These are phyloP conservation scores for Nadsonia starkeyi-henricii DNA, from an alignment of 1,139 yeast genomes.

Conservation along the genomic window DNA sequence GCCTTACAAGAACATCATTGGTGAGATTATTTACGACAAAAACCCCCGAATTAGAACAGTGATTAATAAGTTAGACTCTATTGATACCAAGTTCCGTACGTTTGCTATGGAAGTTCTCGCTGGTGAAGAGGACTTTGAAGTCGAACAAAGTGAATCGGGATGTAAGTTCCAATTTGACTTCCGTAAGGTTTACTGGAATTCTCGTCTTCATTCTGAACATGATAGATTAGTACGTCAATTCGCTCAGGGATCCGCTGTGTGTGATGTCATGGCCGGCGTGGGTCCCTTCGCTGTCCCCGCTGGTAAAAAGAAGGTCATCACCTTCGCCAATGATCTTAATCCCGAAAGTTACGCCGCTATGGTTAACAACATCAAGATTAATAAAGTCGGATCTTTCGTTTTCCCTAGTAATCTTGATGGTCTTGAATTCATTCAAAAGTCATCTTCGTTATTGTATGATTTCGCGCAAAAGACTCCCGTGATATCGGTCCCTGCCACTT, in stretches of 20 bases:
- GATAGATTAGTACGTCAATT: constrained; percentile 45
- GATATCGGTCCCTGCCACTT: neutral
- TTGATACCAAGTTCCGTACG: constrained; percentile 79
- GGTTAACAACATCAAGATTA: constrained; percentile 45
- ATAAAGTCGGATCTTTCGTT: constrained; percentile 51
- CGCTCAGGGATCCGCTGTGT: constrained; percentile 46
- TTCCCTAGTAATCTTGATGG: constrained; percentile 67
- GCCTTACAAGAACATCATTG: constrained; percentile 69
- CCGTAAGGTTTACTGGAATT: constrained; percentile 93
- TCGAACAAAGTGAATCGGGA: constrained; percentile 79
- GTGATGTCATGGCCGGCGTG: constrained; percentile 97
- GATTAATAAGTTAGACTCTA: constrained; percentile 84
- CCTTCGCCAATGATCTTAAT: constrained; percentile 84
- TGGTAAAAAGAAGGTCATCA: constrained; percentile 67
- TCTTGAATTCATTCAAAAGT: constrained; percentile 53
- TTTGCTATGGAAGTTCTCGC: constrained; percentile 91
- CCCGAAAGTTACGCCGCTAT: constrained; percentile 72
- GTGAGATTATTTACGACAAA: constrained; percentile 82
- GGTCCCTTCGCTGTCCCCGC: constrained; percentile 98
- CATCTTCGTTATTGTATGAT: constrained; percentile 36
- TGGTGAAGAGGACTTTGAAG: constrained; percentile 54
- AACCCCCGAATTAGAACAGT: constrained; percentile 71
- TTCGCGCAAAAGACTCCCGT: neutral
- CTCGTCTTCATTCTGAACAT: constrained; percentile 88
- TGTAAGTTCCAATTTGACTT: constrained; percentile 82